These are phyloP conservation scores for Emydomyces testavorans DNA, from an alignment of 2,329 filamentous ascomycete genomes.

Conservation along the genomic window DNA sequence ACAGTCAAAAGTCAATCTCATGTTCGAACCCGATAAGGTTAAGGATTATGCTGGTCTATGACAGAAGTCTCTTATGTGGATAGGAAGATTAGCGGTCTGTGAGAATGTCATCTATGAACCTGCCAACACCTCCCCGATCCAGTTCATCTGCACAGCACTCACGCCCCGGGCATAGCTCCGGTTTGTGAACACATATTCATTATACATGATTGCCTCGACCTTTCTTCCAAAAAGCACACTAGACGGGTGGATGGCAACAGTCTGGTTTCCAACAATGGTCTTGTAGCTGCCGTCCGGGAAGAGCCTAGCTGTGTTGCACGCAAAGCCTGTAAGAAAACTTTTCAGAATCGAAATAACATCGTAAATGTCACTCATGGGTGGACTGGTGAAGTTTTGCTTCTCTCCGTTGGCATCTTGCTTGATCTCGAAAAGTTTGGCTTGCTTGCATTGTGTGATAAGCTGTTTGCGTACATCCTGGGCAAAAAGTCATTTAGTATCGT, in stretches of 20 bases:
- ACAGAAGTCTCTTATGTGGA: too few species aligned
- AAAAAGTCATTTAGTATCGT: neutral
- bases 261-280: slow-evolving; percentile 50
- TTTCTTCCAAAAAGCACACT: slow-evolving; percentile 50
- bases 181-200: slow-evolving; percentile 55
- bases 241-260: slow-evolving; percentile 51
- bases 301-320: slow-evolving; percentile 48
- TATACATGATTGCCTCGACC: slow-evolving; percentile 53
- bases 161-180: slow-evolving; percentile 52
- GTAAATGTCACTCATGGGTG: slow-evolving; percentile 19
- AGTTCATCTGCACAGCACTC: slow-evolving; percentile 51
- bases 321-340: slow-evolving; percentile 48
- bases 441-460: slow-evolving; percentile 44
- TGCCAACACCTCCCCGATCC: slow-evolving; percentile 44
- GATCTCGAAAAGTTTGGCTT: slow-evolving; percentile 34
- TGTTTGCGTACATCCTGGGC: slow-evolving; percentile 49
- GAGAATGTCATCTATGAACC: neutral
- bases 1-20: too few species aligned
- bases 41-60: too few species aligned
- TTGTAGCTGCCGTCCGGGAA: slow-evolving; percentile 52
- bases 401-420: slow-evolving; percentile 14
- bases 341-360: slow-evolving; percentile 43
- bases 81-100: too few species aligned
- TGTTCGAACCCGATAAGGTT: too few species aligned
- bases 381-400: slow-evolving; percentile 11